Evolutionary conservation across 768 basidiomycete species (phyloP).

Genomic region (Amanita pseudoporphyria): DNA sequence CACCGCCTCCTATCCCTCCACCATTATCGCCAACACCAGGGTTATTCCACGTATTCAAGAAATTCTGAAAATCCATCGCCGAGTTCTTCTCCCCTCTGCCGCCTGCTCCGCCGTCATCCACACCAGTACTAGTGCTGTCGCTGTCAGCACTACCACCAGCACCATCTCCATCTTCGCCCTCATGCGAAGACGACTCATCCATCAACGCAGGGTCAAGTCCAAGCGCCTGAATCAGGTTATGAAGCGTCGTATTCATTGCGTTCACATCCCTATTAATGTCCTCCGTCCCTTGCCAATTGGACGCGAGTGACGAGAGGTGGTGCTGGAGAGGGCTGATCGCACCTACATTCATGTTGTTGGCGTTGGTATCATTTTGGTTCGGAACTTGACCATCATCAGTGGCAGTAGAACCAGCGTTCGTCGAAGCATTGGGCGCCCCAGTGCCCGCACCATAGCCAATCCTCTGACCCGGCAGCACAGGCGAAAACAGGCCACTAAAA

Average conservation of each 20-base stretch:
- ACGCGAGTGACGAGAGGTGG: constrained; percentile 19
- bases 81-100: neutral
- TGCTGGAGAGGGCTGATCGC: no score
- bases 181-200: constrained; percentile 4
- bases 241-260: constrained; percentile 55
- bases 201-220: constrained; percentile 46
- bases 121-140: neutral
- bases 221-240: constrained; percentile 61
- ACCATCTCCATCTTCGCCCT: neutral
- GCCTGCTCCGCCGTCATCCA: neutral
- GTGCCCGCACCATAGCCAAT: no score
- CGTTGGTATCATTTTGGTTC: neutral
- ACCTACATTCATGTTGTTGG: neutral
- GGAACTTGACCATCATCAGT: neutral
- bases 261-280: constrained; percentile 71
- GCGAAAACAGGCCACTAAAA: no score
- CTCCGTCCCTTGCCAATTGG: constrained; percentile 49
- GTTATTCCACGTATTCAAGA: constrained; percentile 9
- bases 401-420: neutral
- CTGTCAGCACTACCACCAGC: neutral
- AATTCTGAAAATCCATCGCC: constrained; percentile 1
- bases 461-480: no score
- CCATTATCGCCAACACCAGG: neutral
- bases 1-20: neutral
- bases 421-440: neutral